Evolutionary conservation across 2,329 filamentous ascomycete species (phyloP).

Genomic region (Aspergillus sp.): DNA sequence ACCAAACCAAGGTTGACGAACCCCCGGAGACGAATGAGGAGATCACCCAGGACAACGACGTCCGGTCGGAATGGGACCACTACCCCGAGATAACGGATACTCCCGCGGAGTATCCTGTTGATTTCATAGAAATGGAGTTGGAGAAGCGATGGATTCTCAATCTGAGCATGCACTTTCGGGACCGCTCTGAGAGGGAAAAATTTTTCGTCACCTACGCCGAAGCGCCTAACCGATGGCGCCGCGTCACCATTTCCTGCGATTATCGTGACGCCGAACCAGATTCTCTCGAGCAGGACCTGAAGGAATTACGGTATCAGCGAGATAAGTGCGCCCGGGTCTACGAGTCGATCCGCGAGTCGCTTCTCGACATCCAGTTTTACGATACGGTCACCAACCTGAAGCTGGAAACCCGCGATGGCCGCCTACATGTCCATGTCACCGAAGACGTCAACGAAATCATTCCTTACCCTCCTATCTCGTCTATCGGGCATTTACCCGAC

Average conservation of each 20-base stretch:
- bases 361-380: constrained; percentile 94
- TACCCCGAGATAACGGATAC: constrained; percentile 31
- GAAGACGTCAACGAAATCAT: constrained; percentile 97
- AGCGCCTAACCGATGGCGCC: constrained; percentile 75
- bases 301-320: constrained; percentile 77
- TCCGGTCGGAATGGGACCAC: constrained; percentile 34
- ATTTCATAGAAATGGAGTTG: constrained; percentile 73
- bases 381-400: constrained; percentile 95
- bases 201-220: constrained; percentile 97
- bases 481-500: constrained; percentile 70
- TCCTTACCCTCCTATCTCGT: constrained; percentile 73
- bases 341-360: constrained; percentile 87
- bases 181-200: constrained; percentile 90
- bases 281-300: constrained; percentile 84
- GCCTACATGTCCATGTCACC: constrained; percentile 95
- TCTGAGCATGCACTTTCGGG: constrained; percentile 96
- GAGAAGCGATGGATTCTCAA: constrained; percentile 94
- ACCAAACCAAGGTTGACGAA: constrained; percentile 38
- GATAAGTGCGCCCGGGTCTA: constrained; percentile 95
- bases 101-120: constrained; percentile 35
- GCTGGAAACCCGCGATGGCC: constrained; percentile 82
- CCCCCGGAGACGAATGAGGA: constrained; percentile 36
- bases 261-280: constrained; percentile 79
- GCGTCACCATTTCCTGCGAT: constrained; percentile 91
- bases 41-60: constrained; percentile 33